Evolutionary conservation across 2,329 filamentous ascomycete genomes (phyloP).

Genomic region (Fusarium stilboides): DNA sequence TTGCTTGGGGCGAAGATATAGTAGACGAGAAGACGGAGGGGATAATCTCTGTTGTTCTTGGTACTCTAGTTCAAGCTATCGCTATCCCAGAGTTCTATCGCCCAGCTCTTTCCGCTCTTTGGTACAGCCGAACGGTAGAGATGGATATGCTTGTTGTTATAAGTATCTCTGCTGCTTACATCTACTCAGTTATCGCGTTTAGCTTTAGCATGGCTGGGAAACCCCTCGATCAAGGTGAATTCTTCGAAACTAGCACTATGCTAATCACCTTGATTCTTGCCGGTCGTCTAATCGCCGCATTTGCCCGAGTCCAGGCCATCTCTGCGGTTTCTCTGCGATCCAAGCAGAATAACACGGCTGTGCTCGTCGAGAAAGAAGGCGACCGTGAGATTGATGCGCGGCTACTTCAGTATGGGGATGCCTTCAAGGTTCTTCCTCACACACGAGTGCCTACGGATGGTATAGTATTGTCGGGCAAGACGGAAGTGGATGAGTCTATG

Average conservation of each 20-base stretch:
- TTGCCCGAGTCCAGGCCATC: slow-evolving; percentile 56
- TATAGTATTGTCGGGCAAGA: slow-evolving; percentile 65
- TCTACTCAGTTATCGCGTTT: slow-evolving; percentile 63
- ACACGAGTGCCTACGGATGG: slow-evolving; percentile 72
- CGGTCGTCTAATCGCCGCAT: slow-evolving; percentile 56
- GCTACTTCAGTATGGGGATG: slow-evolving; percentile 72
- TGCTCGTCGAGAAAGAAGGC: slow-evolving; percentile 57
- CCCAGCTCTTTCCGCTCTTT: slow-evolving; percentile 62
- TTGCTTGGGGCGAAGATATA: slow-evolving; percentile 51
- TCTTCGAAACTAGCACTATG: slow-evolving; percentile 59
- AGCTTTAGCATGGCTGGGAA: slow-evolving; percentile 53
- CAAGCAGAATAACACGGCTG: slow-evolving; percentile 65
- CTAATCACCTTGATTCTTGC: slow-evolving; percentile 60
- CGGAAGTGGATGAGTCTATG: slow-evolving; percentile 76
- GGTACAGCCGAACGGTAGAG: slow-evolving; percentile 63
- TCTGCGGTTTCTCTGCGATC: slow-evolving; percentile 56
- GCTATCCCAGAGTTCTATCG: slow-evolving; percentile 65
- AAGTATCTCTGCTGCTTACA: slow-evolving; percentile 68
- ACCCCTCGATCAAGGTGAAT: slow-evolving; percentile 42
- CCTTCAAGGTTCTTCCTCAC: slow-evolving; percentile 67
- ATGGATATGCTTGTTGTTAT: slow-evolving; percentile 71
- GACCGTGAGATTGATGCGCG: slow-evolving; percentile 65
- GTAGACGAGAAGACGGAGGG: slow-evolving; percentile 45
- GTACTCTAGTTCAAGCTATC: slow-evolving; percentile 66
- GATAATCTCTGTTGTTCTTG: slow-evolving; percentile 60